These are phyloP conservation scores for Phymatotrichopsis omnivora DNA, from an alignment of 2,329 filamentous ascomycete genomes.

Conservation along the genomic window DNA sequence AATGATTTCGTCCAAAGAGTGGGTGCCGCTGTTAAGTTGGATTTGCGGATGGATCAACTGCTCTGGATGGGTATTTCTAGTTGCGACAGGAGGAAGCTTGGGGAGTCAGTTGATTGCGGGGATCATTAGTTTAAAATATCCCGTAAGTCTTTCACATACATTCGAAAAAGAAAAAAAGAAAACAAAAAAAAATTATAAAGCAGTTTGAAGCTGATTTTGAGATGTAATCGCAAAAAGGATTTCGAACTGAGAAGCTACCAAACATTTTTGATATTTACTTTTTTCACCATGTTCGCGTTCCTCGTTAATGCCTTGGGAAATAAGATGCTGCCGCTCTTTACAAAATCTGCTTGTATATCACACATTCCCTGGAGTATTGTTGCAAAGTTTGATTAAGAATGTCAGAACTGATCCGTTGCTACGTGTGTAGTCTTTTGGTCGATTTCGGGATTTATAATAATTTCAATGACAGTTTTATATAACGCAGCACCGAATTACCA, in stretches of 20 bases:
- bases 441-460: constrained; percentile 56
- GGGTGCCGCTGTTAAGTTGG: constrained; percentile 55
- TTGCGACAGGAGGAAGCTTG: constrained; percentile 57
- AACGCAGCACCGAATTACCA: constrained; percentile 57
- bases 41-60: constrained; percentile 64
- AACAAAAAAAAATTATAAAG: not conserved
- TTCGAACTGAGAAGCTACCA: constrained; percentile 56
- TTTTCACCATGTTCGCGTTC: constrained; percentile 51
- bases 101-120: constrained; percentile 57
- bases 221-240: constrained; percentile 18
- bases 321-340: constrained; percentile 52
- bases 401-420: not conserved
- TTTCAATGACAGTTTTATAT: constrained; percentile 58
- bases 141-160: constrained; percentile 31
- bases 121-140: constrained; percentile 52
- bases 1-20: constrained; percentile 49
- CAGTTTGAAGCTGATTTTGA: constrained; percentile 1
- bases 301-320: constrained; percentile 57
- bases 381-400: not conserved
- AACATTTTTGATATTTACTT: constrained; percentile 63
- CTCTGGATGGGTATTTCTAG: constrained; percentile 60
- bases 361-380: not conserved
- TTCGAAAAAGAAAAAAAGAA: not conserved
- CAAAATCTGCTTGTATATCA: constrained; percentile 46
- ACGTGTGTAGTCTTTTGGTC: constrained; percentile 52